Base-by-base conservation (phyloP, 2,329 filamentous ascomycete species). In the Phialophora chinensis region DNA sequence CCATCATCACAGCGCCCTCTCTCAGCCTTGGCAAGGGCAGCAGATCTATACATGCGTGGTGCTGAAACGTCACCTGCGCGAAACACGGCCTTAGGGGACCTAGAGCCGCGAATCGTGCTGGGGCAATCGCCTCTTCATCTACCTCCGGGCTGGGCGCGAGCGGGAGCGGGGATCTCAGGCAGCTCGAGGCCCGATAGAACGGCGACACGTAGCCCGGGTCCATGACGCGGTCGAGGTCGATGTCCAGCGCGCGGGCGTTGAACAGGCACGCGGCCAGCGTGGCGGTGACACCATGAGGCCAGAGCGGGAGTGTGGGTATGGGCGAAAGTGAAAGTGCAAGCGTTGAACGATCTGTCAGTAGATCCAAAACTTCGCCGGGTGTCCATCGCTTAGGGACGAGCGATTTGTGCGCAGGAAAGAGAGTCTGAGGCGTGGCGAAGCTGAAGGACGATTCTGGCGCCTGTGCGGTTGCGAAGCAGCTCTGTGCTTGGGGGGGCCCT, bases 231-330 rank as follows among this genome's bases (percentile, higher is more conserved):
- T 65, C 57, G 29, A 65, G 54, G 50, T 65, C 62, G 56, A 65
- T 65, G 17, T 57, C 62, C 44, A 65, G 31, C 4, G 49, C 62
- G 14, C 47, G 31, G 23, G 56, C 62, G 33, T 65, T 65, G 57
- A 65, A 65, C 11, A 65, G 35, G 27, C 62, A 65, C 2, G 62
- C 62, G 4, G 62, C 62, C 33, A 65, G 49, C 33, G 62, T 65
- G n/a, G 62, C 14, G 23, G 62, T 60, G 23, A 42, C 62, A 5
- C 62, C 62, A 27, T 65, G 62, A 0, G 33, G 33, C 33, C 33
- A 35, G 33, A 35, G 33, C 33, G 33, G 33, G 33, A 35, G 33
- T 35, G 33, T 12, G 33, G 62, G 62, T 10, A 3, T 31, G 8
- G 8, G 31, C 44, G 47, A 65, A 20, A 56, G 31, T 54, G 47